Evolutionary conservation across 2,329 filamentous ascomycete species (phyloP).

Genomic region (Niveomyces coronatus): DNA sequence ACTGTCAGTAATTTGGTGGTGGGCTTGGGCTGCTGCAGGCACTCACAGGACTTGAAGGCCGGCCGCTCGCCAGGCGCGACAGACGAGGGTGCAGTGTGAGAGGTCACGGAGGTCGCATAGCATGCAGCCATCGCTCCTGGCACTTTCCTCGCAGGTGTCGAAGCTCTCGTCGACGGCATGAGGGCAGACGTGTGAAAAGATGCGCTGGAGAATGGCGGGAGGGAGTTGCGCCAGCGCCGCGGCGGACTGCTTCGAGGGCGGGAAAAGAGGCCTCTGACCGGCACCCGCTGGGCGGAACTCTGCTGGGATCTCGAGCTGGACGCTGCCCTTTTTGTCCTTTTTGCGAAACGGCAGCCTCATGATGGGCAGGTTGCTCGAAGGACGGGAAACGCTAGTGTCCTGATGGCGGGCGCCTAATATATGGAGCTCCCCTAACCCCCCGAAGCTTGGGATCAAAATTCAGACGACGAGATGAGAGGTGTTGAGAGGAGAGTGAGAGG

Average conservation of each 20-base stretch:
- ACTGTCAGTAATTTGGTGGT: background rate
- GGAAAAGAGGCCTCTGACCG: slow-evolving; percentile 20
- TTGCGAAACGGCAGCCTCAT: slow-evolving; percentile 29
- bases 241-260: slow-evolving; percentile 31
- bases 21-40: background rate
- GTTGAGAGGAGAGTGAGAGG: background rate
- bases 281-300: slow-evolving; percentile 20
- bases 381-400: background rate
- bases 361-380: slow-evolving; percentile 13
- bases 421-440: no score
- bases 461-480: background rate
- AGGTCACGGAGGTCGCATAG: slow-evolving; percentile 88
- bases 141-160: slow-evolving; percentile 71
- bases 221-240: slow-evolving; percentile 47
- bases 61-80: slow-evolving; percentile 56
- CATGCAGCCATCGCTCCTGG: slow-evolving; percentile 75
- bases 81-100: slow-evolving; percentile 66
- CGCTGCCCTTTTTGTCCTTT: slow-evolving; percentile 27
- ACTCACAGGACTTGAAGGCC: slow-evolving; percentile 52
- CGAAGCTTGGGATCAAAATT: no score
- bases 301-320: slow-evolving; percentile 18
- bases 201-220: slow-evolving; percentile 57
- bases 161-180: slow-evolving; percentile 70
- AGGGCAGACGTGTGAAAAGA: slow-evolving; percentile 76
- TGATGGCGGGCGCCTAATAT: no score